Percentiles rank a stretch among this genome's conserved stretches.
phyloP scores from a whole-genome alignment of 1,284 basidiomycete species.

The Phenoliferia sp. region DNA sequence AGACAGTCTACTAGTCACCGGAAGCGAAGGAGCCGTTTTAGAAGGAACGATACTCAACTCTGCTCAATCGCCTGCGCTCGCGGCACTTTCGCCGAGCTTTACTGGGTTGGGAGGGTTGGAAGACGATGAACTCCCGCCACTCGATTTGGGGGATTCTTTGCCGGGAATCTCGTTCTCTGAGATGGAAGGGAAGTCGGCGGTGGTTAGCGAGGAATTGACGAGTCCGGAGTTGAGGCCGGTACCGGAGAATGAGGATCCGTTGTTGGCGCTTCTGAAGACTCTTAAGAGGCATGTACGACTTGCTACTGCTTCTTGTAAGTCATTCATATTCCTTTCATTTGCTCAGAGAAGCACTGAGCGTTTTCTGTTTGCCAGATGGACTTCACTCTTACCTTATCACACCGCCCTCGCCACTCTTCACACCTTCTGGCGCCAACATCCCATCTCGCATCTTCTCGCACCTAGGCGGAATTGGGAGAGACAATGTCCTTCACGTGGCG shows the following conservation, averaged over 20 bases:
- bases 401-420: constrained; percentile 22
- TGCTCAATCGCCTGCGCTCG: not conserved
- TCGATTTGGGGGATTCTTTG: constrained; percentile 6
- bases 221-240: constrained; percentile 10
- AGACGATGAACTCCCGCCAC: constrained; percentile 11
- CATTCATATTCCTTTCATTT: no score
- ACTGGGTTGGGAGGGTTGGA: not conserved
- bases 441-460: constrained; percentile 26
- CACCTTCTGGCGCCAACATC: constrained; percentile 20
- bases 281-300: constrained; percentile 22
- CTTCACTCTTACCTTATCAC: constrained; percentile 24
- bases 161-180: constrained; percentile 5
- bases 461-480: constrained; percentile 23
- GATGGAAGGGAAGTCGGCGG: not conserved
- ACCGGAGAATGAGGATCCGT: not conserved
- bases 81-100: not conserved
- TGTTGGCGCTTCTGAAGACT: constrained; percentile 16
- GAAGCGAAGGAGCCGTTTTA: constrained; percentile 11
- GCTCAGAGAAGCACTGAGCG: no score
- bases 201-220: not conserved
- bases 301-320: constrained; percentile 27
- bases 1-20: constrained; percentile 20
- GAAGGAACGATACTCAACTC: constrained; percentile 22
- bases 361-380: no score
- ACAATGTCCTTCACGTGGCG: constrained; percentile 28